Conservation (phyloP, 2,329 filamentous ascomycete genomes). For the Fusarium buharicum region DNA sequence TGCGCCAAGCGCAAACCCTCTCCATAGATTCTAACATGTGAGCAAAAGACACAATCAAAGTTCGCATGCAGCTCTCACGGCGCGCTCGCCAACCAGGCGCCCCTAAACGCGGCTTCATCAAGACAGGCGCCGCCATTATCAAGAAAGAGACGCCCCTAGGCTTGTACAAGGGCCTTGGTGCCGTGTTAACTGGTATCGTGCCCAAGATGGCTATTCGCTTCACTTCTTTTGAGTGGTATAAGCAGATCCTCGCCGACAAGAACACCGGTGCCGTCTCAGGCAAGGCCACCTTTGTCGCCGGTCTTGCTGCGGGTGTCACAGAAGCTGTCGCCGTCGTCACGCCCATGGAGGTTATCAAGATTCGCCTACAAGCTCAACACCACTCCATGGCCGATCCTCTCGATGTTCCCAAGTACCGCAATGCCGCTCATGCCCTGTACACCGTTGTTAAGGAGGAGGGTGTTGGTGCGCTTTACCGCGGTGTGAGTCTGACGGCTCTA, state of each 20-base stretch:
- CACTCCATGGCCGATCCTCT: slow-evolving; percentile 98
- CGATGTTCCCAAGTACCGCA: slow-evolving; percentile 96
- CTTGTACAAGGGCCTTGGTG: slow-evolving; percentile 97
- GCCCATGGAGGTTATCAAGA: slow-evolving; percentile 99
- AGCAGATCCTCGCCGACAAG: slow-evolving; percentile 79
- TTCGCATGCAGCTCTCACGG: slow-evolving; percentile 97
- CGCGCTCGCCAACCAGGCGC: slow-evolving; percentile 84
- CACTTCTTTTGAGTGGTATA: slow-evolving; percentile 96
- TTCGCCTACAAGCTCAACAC: slow-evolving; percentile 96
- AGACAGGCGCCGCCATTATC: slow-evolving; percentile 87
- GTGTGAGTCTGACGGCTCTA: slow-evolving; percentile 91
- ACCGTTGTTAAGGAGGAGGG: slow-evolving; percentile 95
- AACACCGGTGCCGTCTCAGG: slow-evolving; percentile 75
- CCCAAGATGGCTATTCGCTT: slow-evolving; percentile 99
- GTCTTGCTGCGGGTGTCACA: slow-evolving; percentile 90
- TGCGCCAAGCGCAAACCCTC: slow-evolving; percentile 8
- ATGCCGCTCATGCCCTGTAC: slow-evolving; percentile 84
- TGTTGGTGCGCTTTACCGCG: slow-evolving; percentile 85
- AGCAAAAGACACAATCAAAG: slow-evolving; percentile 88
- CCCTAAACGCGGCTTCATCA: slow-evolving; percentile 87
- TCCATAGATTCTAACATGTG: slow-evolving; percentile 9
- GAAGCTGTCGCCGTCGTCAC: slow-evolving; percentile 97
- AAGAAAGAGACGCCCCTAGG: slow-evolving; percentile 90
- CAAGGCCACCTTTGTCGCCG: slow-evolving; percentile 76
- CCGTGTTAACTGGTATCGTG: slow-evolving; percentile 93